Evolutionary conservation across 768 basidiomycete species (phyloP), one percentile per base, ranked within the genome.

Genomic region (Fomitopsis serialis): DNA sequence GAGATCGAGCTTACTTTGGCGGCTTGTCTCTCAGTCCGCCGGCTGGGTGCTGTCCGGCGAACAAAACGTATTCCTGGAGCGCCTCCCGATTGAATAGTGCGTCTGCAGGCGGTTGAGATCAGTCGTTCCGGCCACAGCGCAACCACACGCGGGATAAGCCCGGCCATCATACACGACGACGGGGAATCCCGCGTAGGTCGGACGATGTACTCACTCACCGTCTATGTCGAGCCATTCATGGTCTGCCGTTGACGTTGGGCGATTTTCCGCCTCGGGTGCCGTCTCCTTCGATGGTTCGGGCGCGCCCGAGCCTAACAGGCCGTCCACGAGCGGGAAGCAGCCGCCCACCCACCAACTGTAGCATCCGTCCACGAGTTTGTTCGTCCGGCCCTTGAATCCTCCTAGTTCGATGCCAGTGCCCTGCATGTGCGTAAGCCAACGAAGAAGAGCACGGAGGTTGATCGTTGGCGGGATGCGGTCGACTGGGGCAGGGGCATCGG

Each of bases 301-400:
- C 5, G 13, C 50, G 40, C 19, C 19, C 67, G 70, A 63, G 44
- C 64, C 69, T 10, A 70, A 75, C 51, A 55, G 83, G 61, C 24
- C 82, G 53, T 90, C 89, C 0, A 97, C 70, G 8, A 98, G 71
- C 0, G 80, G 76, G 64, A 97, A 91, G 15, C 87, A 78, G 0
- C 95, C 95, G 1, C 92, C 97, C 22, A 92, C 90, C 97, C 96
- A 99, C 97, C 97, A 99, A n/a, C 89, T 86, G 69, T 99, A 99
- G 69, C 97, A 99, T 3, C 96, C 97, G 62, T 99, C 97, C 0
- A 99, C 96, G n/a, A 99, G 79, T 68, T 99, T 99, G 67, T 98
- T 99, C 58, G 92, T 92, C 50, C 97, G 75, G 0, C 97, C 97
- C 52, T 78, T 79, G 71, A 99, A 98, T 2, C 97, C 97, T 2